These are phyloP conservation scores for Berkeleyomyces basicola DNA, from an alignment of 2,329 filamentous ascomycete genomes.

Conservation along the genomic window DNA sequence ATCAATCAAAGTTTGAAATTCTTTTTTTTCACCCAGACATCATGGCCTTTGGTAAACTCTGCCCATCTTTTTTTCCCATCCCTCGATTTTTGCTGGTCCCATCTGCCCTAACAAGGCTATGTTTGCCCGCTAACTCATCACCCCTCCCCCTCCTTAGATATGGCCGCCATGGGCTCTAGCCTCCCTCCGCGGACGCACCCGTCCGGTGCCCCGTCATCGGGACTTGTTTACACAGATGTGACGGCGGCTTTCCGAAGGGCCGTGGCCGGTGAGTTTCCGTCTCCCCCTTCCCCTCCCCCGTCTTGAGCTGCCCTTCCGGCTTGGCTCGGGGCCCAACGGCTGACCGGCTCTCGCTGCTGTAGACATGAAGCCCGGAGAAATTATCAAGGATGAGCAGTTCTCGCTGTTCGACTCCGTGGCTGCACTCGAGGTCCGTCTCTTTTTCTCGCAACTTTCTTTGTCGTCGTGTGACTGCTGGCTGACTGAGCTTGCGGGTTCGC, in stretches of 20 bases:
- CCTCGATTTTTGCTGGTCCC: not conserved
- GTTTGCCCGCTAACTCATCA: not conserved
- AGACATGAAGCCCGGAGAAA: constrained; percentile 38
- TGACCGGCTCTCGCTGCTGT: not conserved
- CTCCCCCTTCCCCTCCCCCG: not conserved
- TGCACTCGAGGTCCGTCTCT: constrained; percentile 48
- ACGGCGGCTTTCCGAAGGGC: constrained; percentile 9
- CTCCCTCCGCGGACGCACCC: not conserved
- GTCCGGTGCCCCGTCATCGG: not conserved
- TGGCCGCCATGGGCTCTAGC: not conserved
- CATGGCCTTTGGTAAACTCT: not conserved
- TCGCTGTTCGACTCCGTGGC: constrained; percentile 90
- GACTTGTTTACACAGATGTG: constrained; percentile 12
- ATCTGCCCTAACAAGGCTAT: not conserved
- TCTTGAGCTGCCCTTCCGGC: not conserved
- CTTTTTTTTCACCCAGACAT: not conserved
- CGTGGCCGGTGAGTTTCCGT: constrained; percentile 6
- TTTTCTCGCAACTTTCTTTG: not conserved
- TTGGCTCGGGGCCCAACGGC: not conserved
- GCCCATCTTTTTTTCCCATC: not conserved
- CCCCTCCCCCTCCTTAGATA: not conserved
- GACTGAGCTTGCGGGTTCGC: not conserved
- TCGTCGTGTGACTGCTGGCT: not conserved
- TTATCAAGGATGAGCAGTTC: constrained; percentile 88
- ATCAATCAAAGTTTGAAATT: not conserved